Percentiles rank a stretch among this genome's conserved stretches.
Conservation (phyloP, 441 rosid genomes). For the Syzygium malaccense region DNA sequence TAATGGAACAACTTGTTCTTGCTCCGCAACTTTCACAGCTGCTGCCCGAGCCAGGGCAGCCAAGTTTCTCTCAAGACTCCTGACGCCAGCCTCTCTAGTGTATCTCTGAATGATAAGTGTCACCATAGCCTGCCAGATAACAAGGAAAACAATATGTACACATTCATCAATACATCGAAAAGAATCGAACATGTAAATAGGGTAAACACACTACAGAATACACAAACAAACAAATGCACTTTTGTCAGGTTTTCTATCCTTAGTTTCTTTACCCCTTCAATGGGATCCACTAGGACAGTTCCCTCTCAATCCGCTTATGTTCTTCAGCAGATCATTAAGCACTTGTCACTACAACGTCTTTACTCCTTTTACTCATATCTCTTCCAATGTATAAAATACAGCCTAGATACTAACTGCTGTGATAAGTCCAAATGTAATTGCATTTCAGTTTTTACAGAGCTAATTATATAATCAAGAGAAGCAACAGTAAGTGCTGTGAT, state of each 20-base stretch:
- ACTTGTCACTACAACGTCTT: not conserved
- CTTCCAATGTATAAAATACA: not conserved
- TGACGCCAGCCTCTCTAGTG: conserved; percentile 98
- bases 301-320: not conserved
- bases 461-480: not conserved
- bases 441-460: not conserved
- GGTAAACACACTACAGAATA: not conserved
- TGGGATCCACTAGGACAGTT: not conserved
- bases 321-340: not conserved
- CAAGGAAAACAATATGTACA: not conserved
- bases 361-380: not conserved
- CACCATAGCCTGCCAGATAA: conserved; percentile 57
- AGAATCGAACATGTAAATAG: not conserved
- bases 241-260: not conserved
- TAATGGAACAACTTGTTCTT: conserved; percentile 66
- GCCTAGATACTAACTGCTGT: not conserved
- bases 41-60: conserved; percentile 99
- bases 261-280: not conserved
- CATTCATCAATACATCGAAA: not conserved
- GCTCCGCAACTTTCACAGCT: conserved; percentile 91
- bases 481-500: not conserved
- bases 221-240: not conserved
- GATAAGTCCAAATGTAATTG: not conserved
- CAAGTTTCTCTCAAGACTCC: conserved; percentile 84
- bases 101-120: conserved; percentile 83